Evolutionary conservation across 164 flowering plant species (phyloP), one percentile per base, ranked within the genome.

Genomic region (Echeveria elegans): DNA sequence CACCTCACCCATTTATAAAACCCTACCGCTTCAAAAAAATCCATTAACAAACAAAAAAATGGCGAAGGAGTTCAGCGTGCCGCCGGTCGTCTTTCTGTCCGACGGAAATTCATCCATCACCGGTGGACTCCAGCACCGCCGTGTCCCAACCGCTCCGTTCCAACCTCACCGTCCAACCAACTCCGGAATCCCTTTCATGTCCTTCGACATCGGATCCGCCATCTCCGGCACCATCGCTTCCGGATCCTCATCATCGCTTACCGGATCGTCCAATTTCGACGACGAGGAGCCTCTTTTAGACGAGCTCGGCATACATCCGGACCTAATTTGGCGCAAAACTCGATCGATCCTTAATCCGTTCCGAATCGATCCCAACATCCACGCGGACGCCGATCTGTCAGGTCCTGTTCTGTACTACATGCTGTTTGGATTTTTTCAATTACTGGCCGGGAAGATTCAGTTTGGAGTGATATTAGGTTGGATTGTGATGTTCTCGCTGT

Each of bases 381-480:
- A 86, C 71, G 85, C 80, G 48, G 89, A 88, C 69, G 83, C 95
- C 1, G 98, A 92, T 69, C 79, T 92, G 7, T 90, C 98, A n/a
- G 96, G 96, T 23, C 96, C 98, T 30, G 86, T 90, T 69, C 38
- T 90, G 41, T 85, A 82, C 68, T 74, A 87, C 68, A 76, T 89
- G 75, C 71, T 84, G 5, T 81, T 93, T 63, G 90, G 92, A 14
- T 69, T 88, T 19, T 93, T 93, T 70, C 98, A 93, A 70, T 71
- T 93, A 34, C 88, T 93, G 43, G 94, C 89, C 18, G 97, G 98
- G 26, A 93, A 93, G 77, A 72, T 93, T 37, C 98, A 90, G 60
- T 93, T 93, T 60, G 98, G 98, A 47, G 83, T 89, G 23, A 83
- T 93, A 16, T 71, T 93, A 53, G 98, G 98, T 1, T 93, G 98